Conservation (phyloP, 345 rosid genomes). For the Microthlaspi erraticum region DNA sequence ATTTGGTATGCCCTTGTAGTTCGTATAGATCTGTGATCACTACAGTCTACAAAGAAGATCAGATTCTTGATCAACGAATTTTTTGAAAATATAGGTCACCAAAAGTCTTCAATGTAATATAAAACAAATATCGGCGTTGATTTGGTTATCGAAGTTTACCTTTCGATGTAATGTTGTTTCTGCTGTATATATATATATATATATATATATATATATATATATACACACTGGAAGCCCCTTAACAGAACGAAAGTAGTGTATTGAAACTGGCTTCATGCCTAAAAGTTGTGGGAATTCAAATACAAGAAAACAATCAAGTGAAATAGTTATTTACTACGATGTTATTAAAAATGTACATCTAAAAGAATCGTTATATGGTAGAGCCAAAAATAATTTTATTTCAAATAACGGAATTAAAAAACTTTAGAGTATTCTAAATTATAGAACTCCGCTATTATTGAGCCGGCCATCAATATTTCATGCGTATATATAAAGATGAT, state of each 20-base stretch:
- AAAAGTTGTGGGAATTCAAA: not conserved
- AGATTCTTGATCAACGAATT: no score
- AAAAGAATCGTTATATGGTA: not conserved
- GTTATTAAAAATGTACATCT: not conserved
- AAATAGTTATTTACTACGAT: not conserved
- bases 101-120: not conserved
- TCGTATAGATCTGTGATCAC: no score
- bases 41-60: no score
- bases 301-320: conserved; percentile 12
- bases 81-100: not conserved
- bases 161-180: not conserved
- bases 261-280: not conserved
- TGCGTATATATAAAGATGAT: conserved; percentile 13
- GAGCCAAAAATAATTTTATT: not conserved
- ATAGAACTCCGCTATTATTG: conserved; percentile 37
- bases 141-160: not conserved
- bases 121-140: not conserved
- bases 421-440: conserved; percentile 16
- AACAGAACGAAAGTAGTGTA: no score
- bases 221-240: no score
- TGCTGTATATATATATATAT: conserved; percentile 6
- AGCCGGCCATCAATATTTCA: conserved; percentile 39
- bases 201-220: no score
- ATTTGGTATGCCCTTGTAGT: no score
- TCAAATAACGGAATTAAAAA: not conserved